Conservation (phyloP, 129 eudicot species). For the Daucus carota region DNA sequence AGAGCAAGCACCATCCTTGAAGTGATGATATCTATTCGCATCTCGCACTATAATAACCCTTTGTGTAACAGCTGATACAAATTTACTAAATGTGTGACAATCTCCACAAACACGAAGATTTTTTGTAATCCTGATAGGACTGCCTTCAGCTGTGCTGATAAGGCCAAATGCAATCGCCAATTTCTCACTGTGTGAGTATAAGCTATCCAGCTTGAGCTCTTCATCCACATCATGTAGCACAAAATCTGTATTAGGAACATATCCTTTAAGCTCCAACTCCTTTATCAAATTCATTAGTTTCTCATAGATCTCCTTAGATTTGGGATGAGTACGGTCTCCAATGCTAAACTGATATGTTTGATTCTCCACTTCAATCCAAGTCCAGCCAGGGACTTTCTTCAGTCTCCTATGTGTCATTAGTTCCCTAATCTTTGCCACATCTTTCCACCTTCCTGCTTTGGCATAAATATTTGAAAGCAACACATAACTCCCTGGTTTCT, state of each 20-base stretch:
- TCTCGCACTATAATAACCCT: conserved; percentile 4
- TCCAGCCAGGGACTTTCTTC: conserved; percentile 8
- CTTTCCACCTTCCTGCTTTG: conserved; percentile 5
- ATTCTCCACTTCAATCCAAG: conserved; percentile 5
- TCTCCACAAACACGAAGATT: conserved; percentile 4
- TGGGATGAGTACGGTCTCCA: conserved; percentile 7
- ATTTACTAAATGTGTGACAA: not conserved
- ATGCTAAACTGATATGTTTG: not conserved
- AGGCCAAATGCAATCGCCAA: conserved; percentile 11
- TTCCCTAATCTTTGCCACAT: conserved; percentile 5
- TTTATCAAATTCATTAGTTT: conserved; percentile 33
- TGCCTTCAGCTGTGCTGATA: conserved; percentile 1
- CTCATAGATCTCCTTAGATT: not conserved
- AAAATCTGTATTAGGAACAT: conserved; percentile 40
- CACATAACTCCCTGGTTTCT: not conserved
- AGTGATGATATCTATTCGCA: not conserved
- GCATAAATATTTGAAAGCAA: conserved; percentile 2
- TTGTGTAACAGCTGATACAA: not conserved
- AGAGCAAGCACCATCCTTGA: conserved; percentile 2
- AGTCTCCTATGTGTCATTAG: not conserved
- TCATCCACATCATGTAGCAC: conserved; percentile 5
- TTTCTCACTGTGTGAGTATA: conserved; percentile 26
- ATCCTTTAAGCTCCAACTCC: conserved; percentile 45
- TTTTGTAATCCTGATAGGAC: conserved; percentile 4
- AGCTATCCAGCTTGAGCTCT: conserved; percentile 5